Evolutionary conservation across 2,329 filamentous ascomycete species (phyloP).

Genomic region (Fusarium scirpi): DNA sequence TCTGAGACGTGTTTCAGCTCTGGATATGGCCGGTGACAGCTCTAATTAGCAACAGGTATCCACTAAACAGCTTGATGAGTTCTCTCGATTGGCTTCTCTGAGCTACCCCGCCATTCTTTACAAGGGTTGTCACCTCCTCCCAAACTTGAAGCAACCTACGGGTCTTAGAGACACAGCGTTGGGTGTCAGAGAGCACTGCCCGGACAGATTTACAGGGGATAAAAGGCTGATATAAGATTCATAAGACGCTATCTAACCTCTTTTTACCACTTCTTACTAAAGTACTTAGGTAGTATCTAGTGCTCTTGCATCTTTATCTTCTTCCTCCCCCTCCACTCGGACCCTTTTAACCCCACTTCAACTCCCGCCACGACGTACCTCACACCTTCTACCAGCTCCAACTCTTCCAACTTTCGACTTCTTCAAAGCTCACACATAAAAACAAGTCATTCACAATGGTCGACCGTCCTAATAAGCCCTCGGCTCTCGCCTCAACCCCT

Average conservation of each 20-base stretch:
- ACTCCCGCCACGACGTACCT: conserved; percentile 22
- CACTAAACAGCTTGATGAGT: conserved; percentile 22
- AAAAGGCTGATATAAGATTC: neutral
- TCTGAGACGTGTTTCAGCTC: conserved; percentile 44
- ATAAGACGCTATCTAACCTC: conserved; percentile 7
- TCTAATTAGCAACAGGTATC: conserved; percentile 28
- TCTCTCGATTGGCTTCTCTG: conserved; percentile 6
- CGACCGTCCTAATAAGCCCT: conserved; percentile 86
- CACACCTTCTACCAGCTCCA: conserved; percentile 21
- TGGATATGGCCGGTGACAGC: conserved; percentile 18
- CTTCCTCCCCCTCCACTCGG: conserved; percentile 26
- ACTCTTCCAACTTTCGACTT: conserved; percentile 9
- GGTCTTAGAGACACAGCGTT: conserved; percentile 15
- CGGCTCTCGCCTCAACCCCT: conserved; percentile 79
- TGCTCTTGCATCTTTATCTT: conserved; percentile 10
- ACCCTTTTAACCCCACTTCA: conserved; percentile 40
- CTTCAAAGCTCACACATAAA: neutral
- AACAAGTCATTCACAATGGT: conserved; percentile 65
- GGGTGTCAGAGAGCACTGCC: conserved; percentile 2
- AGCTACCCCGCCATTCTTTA: conserved; percentile 41
- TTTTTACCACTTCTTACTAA: neutral
- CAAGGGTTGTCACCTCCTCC: conserved; percentile 26
- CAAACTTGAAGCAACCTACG: conserved; percentile 25
- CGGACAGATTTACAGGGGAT: neutral
- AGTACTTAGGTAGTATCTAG: neutral